Conservation (phyloP, 768 basidiomycete genomes). For the Wakefieldia striispora region DNA sequence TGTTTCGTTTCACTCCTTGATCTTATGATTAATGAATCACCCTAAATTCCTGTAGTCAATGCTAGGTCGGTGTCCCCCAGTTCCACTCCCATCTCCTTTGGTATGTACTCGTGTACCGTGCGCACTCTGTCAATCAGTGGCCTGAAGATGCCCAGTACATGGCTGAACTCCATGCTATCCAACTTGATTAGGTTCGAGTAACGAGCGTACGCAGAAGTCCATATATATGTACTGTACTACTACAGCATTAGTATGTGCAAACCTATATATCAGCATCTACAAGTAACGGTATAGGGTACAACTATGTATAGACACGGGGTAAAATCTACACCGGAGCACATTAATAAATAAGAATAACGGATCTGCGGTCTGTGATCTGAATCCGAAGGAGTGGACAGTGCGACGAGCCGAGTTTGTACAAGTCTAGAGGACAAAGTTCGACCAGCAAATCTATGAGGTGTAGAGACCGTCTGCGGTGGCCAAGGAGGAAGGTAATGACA, state of each 20-base stretch:
- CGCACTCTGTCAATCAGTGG: too few species aligned
- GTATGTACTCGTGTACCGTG: too few species aligned
- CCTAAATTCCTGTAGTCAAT: slow-evolving; percentile 3
- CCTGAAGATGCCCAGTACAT: too few species aligned
- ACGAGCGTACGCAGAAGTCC: too few species aligned
- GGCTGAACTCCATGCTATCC: too few species aligned
- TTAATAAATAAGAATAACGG: slow-evolving; percentile 14
- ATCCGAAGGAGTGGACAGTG: slow-evolving; percentile 10
- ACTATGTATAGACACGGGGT: slow-evolving; percentile 5
- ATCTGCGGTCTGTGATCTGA: not conserved
- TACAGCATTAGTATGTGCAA: slow-evolving; percentile 3
- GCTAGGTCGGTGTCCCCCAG: not conserved
- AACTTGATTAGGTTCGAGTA: too few species aligned
- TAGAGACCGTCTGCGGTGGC: slow-evolving; percentile 9
- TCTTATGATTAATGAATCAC: slow-evolving; percentile 17
- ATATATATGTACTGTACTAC: slow-evolving; percentile 1
- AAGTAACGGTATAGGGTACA: slow-evolving; percentile 7
- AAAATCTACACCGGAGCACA: slow-evolving; percentile 18
- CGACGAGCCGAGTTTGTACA: not conserved
- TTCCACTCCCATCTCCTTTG: too few species aligned
- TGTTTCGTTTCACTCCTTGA: slow-evolving; percentile 7
- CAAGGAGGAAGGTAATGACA: slow-evolving; percentile 8
- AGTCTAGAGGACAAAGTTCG: not conserved
- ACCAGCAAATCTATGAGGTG: slow-evolving; percentile 10
- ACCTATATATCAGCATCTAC: slow-evolving; percentile 5